A percentile compares a stretch with the other conserved stretches of the same genome.
Conservation (phyloP, 768 basidiomycete genomes). For the Agaricus sinodeliciosus region DNA sequence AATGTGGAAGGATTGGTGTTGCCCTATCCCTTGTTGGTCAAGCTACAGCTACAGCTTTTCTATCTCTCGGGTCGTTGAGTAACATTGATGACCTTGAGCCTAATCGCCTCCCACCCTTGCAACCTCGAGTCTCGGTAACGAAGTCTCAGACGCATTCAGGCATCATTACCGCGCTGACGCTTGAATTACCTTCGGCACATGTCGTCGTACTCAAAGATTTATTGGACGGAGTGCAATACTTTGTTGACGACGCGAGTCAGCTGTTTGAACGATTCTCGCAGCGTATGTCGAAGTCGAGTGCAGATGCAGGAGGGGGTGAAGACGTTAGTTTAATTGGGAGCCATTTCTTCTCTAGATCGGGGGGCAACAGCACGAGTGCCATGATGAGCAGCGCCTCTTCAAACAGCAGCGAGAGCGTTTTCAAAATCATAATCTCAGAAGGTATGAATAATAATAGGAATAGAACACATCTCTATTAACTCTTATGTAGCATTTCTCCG, state of each 20-base stretch:
- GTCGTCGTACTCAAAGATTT: constrained; percentile 53
- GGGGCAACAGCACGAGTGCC: constrained; percentile 28
- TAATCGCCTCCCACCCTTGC: constrained; percentile 14
- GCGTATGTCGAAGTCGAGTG: constrained; percentile 9
- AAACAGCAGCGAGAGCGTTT: constrained; percentile 33
- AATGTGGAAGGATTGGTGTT: constrained; percentile 39
- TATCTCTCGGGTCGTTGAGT: constrained; percentile 13
- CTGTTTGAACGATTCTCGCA: constrained; percentile 44
- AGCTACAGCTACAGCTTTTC: constrained; percentile 1
- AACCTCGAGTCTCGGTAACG: constrained; percentile 29
- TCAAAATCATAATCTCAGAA: constrained; percentile 37
- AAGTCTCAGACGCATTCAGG: constrained; percentile 17
- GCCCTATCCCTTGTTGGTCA: constrained; percentile 34
- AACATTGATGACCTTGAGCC: not conserved
- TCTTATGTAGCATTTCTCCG: constrained; percentile 16
- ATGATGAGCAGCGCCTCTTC: constrained; percentile 18
- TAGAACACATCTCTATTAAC: not conserved
- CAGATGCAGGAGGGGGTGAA: constrained; percentile 32
- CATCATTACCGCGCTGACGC: constrained; percentile 22
- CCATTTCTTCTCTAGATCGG: constrained; percentile 62
- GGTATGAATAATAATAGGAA: constrained; percentile 14
- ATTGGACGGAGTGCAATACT: constrained; percentile 78
- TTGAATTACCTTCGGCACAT: constrained; percentile 59
- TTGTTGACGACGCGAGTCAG: constrained; percentile 82
- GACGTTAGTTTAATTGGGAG: constrained; percentile 74